Evolutionary conservation across 176 grass and related monocot species (phyloP).

Genomic region (Themeda triandra): DNA sequence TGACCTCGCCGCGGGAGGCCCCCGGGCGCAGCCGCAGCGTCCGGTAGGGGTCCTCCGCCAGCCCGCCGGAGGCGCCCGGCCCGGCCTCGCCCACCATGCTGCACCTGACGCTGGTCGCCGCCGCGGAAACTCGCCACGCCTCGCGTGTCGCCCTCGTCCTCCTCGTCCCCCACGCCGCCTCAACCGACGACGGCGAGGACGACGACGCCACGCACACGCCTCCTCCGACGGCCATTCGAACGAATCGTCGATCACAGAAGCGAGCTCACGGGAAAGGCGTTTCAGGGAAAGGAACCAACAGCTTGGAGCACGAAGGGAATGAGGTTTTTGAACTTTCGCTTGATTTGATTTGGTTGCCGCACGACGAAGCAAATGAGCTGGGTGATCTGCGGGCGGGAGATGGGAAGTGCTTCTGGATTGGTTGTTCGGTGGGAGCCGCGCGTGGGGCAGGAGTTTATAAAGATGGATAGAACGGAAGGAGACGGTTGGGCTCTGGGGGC

Average conservation of each 20-base stretch:
- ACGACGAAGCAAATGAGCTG: not conserved
- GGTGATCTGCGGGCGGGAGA: not conserved
- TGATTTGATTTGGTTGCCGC: not conserved
- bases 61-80: not conserved
- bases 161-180: conserved; percentile 2
- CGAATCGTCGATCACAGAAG: not conserved
- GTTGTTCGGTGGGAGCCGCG: not conserved
- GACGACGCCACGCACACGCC: not conserved
- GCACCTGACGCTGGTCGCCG: not conserved
- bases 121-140: not conserved
- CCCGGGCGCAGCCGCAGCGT: conserved; percentile 42
- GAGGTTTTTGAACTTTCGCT: too few species aligned
- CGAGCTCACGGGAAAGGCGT: not conserved
- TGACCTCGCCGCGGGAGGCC: conserved; percentile 45
- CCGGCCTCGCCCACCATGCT: conserved; percentile 10
- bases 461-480: not conserved
- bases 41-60: conserved; percentile 34
- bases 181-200: conserved; percentile 4
- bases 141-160: not conserved
- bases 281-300: not conserved
- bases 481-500: too few species aligned
- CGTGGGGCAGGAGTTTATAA: not conserved
- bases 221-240: not conserved
- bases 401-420: not conserved
- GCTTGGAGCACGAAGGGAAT: not conserved